Base-by-base conservation (phyloP, 108 stramenopile genomes). In the Seminavis robusta region DNA sequence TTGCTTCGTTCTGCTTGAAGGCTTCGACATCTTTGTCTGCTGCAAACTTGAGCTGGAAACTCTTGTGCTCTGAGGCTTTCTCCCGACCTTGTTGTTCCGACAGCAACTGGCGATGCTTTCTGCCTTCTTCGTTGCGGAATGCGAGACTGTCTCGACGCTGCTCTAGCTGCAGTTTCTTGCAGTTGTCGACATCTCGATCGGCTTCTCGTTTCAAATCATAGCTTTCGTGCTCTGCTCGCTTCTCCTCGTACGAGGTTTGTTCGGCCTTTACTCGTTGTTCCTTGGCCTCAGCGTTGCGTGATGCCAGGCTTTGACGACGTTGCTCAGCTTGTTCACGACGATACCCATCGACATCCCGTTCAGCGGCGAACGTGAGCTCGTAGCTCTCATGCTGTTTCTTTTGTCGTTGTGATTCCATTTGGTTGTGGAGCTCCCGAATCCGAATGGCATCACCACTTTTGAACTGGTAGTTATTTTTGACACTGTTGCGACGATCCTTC, bases 281-380 rank as follows among this genome's bases (percentile, higher is more conserved):
- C 16, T 48, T 29, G 25, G 64, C 69, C 11, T 77, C 61, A 10
- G 25, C 32, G 32, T 75, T 77, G 27, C 83, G 63, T 4, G 26
- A 19, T 4, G 58, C 53, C 4, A 80, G 39, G 32, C 76, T 74
- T 26, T 78, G 51, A 1, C 75, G 60, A 17, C 73, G 63, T 37
- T 76, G 63, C 37, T 69, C 49, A 9, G 42, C 68, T 39, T 74
- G 9, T 43, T 76, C n/a, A 19, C 57, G 65, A 44, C 71, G 67
- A 53, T 86, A 82, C 1, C 49, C 77, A 4, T 92, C 84, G 9
- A 83, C 86, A 60, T 92, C 90, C 9, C 65, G 61, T 15, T 79
- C 86, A n/a, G 82, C 90, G 7, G 68, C 80, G 55, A 76, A 63
- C 23, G 67, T 80, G 19, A 88, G 70, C 55, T 86, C 83, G 45